phyloP scores from a whole-genome alignment of 768 basidiomycete genomes.

The Royoungia palumana region DNA sequence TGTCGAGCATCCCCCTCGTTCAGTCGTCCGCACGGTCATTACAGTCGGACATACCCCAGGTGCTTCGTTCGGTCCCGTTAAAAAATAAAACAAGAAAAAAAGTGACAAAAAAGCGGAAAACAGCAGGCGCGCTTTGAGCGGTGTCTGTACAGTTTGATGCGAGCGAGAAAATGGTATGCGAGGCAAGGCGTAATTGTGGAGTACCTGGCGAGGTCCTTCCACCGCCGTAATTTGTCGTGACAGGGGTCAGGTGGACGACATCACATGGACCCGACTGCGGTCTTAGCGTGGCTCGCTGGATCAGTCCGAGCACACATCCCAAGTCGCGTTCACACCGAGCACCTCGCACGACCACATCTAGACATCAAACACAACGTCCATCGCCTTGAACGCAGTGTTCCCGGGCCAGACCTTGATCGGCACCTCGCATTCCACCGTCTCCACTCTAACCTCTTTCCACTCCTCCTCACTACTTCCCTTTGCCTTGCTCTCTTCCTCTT shows the following conservation, averaged over 20 bases:
- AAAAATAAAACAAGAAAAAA: no score
- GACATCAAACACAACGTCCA: constrained; percentile 76
- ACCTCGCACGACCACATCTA: constrained; percentile 23
- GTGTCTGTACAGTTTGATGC: no score
- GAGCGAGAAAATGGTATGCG: no score
- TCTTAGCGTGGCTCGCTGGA: not conserved
- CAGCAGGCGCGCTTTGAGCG: no score
- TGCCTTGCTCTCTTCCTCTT: not conserved
- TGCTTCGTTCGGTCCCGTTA: no score
- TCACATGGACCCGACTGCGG: constrained; percentile 14
- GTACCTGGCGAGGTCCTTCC: no score
- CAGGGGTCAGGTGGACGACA: constrained; percentile 14
- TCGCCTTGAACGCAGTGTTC: constrained; percentile 80
- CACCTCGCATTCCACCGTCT: constrained; percentile 94
- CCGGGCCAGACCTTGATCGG: constrained; percentile 86
- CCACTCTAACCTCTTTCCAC: constrained; percentile 67
- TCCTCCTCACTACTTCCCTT: constrained; percentile 54
- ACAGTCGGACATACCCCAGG: no score
- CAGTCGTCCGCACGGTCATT: no score
- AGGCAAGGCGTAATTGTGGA: no score
- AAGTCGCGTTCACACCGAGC: no score
- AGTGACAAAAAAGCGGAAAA: no score
- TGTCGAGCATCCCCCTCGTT: no score
- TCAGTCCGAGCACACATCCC: not conserved
- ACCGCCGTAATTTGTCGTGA: not conserved